Base-by-base conservation (phyloP, 1,139 yeast species). In the Taphrina populina region DNA sequence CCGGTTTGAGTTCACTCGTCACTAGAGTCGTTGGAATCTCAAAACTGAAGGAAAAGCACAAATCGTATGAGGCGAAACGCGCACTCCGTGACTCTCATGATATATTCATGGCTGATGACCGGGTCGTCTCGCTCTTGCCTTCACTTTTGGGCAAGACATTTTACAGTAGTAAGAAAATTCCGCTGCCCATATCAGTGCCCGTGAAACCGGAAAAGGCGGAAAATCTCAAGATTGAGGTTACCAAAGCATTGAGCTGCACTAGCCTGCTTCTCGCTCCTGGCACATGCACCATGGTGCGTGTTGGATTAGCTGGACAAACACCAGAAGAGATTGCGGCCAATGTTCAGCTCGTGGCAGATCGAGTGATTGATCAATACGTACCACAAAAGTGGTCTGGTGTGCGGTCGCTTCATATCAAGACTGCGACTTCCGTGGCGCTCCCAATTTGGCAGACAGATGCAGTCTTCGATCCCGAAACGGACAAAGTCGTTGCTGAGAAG, bases 101-200 rank as follows among this genome's bases (percentile, higher is more conserved):
- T 65, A 64, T 88, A 60, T 87, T 92, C 68, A 69, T 92, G 52
- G 82, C 87, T 49, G 97, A 92, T 70, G 95, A 88, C 63, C 82
- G 84, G 36, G 76, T 90, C 47, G 75, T 88, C 57, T 82, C 88
- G 52, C 75, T 86, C 60, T 76, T 90, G 72, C 98, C 98, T 55
- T 81, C 83, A 62, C 72, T 84, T 41, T 74, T 92, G 62, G 96
- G 96, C 52, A 87, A 87, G 71, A 75, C 79, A 2, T 92, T 88
- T 67, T 85, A 83, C 69, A 74, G 74, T 59, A 73, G 76, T 57
- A 69, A 73, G 59, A 86, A 86, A 67, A 70, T 82, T 27, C 97
- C 97, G 37, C 68, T 88, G 52, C 82, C 95, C 17, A 75, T 90
- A 52, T 78, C 76, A 66, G 73, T 82, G 32, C 46, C 70, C 59